Evolutionary conservation across 768 basidiomycete species (phyloP), one percentile per base, ranked within the genome.

Genomic region (Boletus vermiculosoides): DNA sequence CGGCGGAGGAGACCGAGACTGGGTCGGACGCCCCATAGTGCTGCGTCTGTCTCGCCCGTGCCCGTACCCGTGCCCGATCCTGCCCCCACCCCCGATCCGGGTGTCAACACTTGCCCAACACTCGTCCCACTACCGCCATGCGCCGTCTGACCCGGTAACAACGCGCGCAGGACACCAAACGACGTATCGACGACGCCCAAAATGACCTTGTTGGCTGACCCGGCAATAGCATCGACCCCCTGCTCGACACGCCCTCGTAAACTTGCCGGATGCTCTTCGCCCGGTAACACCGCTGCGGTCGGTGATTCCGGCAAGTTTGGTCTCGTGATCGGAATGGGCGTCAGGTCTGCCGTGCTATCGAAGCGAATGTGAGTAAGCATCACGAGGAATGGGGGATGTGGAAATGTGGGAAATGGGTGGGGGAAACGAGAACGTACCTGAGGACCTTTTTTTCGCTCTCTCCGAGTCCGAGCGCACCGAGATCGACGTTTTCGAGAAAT

Each of bases 401-500:
- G 20, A 8, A 18, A 15, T 25, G 7, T 28, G 1, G 15, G 37
- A 37, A 6, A 37, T 1, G 37, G 18, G 37, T 3, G 15, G 3
- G 4, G 37, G 37, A 7, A 25, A 22, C 20, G 20, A 2, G 31
- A 20, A 13, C 77, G 25, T 51, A 87, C 87, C 85, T 87, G 63
- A 85, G 70, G 4, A 83, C 78, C 30, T 74, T 77, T 47, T 76
- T 77, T 53, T 83, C 83, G 34, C 80, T 80, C 50, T 86, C 84
- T 7, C 80, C 83, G 7, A 92, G 72, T 0, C 82, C 86, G 20
- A 90, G 74, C 1, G 80, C 83, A 9, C 81, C 87, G 54, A 97
- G 77, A 74, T 98, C 94, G 36, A 98, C 93, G 67, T 94, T 92
- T 74, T 96, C 94, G 50, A 98, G 77, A 70, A 98, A 99, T 68